phyloP scores from a whole-genome alignment of 306 rosid species.

The Cucumis melo region DNA sequence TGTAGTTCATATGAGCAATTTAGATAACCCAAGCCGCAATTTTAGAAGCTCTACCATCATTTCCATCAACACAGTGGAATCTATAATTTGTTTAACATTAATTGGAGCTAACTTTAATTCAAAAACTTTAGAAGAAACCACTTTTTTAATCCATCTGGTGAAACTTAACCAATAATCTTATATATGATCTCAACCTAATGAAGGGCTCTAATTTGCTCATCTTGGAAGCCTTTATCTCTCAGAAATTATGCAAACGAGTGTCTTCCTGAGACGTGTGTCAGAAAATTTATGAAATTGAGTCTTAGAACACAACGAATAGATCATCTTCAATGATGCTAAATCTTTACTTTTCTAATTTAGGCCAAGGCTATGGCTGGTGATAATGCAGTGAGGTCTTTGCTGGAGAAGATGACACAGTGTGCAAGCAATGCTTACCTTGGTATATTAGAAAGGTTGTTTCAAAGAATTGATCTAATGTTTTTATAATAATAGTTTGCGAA shows the following conservation, averaged over 20 bases:
- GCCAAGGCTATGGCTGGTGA: conserved; percentile 99
- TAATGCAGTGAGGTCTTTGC: conserved; percentile 71
- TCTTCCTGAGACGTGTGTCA: neutral
- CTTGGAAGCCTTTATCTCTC: neutral
- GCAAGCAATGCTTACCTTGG: conserved; percentile 91
- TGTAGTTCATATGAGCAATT: neutral
- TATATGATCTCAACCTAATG: neutral
- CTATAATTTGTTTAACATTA: neutral
- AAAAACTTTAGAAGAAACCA: neutral
- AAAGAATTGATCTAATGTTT: neutral
- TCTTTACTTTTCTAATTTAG: conserved; percentile 29
- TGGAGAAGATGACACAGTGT: conserved; percentile 84
- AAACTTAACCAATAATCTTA: neutral
- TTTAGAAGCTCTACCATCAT: neutral
- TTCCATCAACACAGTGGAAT: neutral
- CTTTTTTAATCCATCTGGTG: neutral
- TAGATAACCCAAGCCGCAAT: neutral
- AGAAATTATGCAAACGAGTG: neutral
- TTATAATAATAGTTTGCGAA: neutral
- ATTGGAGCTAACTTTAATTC: neutral
- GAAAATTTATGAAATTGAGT: neutral
- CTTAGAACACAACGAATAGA: neutral
- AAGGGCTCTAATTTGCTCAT: neutral
- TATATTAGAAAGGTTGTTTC: conserved; percentile 69
- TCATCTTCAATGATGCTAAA: neutral